Conservation (phyloP, 495 filamentous ascomycete species). For the Parmelia sp. region DNA sequence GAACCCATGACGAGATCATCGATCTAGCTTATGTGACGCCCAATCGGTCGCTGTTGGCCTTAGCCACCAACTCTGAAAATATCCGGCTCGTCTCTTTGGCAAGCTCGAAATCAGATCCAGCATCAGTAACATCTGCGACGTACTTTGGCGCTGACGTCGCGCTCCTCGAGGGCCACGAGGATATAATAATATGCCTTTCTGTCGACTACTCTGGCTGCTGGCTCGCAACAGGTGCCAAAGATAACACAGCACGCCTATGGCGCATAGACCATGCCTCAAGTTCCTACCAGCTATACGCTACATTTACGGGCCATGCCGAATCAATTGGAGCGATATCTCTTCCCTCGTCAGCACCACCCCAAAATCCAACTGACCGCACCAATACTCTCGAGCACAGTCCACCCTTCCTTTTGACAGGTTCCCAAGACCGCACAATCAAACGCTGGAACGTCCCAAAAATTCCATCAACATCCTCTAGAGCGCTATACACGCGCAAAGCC, state of each 20-base stretch:
- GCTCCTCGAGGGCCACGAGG: constrained; percentile 78
- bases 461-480: constrained; percentile 41
- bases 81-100: constrained; percentile 73
- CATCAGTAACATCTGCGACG: constrained; percentile 33
- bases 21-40: constrained; percentile 79
- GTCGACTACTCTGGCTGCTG: constrained; percentile 94
- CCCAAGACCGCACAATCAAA: constrained; percentile 91
- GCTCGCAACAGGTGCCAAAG: constrained; percentile 93
- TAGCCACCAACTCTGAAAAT: constrained; percentile 93
- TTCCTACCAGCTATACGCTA: constrained; percentile 70
- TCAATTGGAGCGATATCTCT: constrained; percentile 89
- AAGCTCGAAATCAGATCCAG: constrained; percentile 31
- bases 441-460: constrained; percentile 65
- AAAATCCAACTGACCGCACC: constrained; percentile 54
- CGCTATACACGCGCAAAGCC: constrained; percentile 79
- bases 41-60: constrained; percentile 71
- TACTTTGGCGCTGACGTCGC: constrained; percentile 87
- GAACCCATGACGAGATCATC: constrained; percentile 95
- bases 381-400: constrained; percentile 75
- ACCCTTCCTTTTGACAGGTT: constrained; percentile 78
- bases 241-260: constrained; percentile 92
- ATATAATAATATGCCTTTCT: constrained; percentile 92
- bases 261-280: constrained; percentile 68
- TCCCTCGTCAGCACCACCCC: constrained; percentile 57
- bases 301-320: constrained; percentile 87